Percentiles rank a stretch among this genome's conserved stretches.
These are phyloP conservation scores for Geotrichum citri-aurantii DNA, from an alignment of 1,139 yeast species.

Conservation along the genomic window DNA sequence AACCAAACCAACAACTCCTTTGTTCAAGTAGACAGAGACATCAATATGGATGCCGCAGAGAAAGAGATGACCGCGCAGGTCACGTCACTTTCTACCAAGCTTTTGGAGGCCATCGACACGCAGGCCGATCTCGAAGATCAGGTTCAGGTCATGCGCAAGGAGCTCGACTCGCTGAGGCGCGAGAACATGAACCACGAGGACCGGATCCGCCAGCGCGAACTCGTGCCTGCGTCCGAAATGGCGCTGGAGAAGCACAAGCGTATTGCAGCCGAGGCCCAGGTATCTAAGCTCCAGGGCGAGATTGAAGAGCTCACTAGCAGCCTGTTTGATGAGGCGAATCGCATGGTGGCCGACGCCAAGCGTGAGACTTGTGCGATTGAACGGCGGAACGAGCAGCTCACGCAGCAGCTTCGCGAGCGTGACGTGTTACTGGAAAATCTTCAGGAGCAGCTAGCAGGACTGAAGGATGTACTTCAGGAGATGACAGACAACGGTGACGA, in stretches of 20 bases:
- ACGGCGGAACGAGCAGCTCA: constrained; percentile 47
- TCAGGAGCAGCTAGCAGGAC: constrained; percentile 62
- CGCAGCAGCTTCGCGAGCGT: constrained; percentile 65
- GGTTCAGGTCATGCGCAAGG: constrained; percentile 27
- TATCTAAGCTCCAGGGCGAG: constrained; percentile 51
- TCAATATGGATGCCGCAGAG: background rate
- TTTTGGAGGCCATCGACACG: constrained; percentile 35
- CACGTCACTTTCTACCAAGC: constrained; percentile 33
- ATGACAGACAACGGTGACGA: constrained; percentile 35
- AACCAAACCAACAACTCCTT: too few species aligned
- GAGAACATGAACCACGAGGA: constrained; percentile 28
- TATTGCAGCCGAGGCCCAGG: constrained; percentile 47
- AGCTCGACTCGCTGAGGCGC: constrained; percentile 29
- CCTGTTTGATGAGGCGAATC: constrained; percentile 64
- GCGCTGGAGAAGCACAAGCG: constrained; percentile 25
- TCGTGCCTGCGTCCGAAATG: constrained; percentile 23
- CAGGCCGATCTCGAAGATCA: constrained; percentile 38
- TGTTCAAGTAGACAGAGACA: background rate
- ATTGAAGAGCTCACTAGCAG: constrained; percentile 66
- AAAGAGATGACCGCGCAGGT: constrained; percentile 29
- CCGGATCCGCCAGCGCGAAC: constrained; percentile 24
- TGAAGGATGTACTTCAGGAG: constrained; percentile 54
- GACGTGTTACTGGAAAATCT: constrained; percentile 61
- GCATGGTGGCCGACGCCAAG: constrained; percentile 64
- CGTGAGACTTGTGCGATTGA: constrained; percentile 37